These are phyloP conservation scores for Aspergillus alliaceus DNA, from an alignment of 2,329 filamentous ascomycete species.

Conservation along the genomic window DNA sequence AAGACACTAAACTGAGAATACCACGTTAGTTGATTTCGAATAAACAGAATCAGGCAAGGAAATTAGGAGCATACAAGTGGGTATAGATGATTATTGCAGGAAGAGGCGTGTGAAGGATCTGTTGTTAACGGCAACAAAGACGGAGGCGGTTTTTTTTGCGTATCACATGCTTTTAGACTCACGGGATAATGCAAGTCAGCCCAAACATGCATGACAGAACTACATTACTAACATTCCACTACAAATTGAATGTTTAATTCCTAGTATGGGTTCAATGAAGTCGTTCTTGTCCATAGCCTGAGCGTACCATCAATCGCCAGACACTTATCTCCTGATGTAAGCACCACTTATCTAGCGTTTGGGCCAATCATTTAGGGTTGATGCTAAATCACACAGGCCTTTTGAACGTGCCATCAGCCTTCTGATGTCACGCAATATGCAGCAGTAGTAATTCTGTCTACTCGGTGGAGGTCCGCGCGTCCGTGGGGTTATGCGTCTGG, in stretches of 20 bases:
- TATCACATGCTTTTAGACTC: slow-evolving; percentile 19
- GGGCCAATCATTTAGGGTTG: neutral
- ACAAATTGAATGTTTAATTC: no score
- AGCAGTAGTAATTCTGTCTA: neutral
- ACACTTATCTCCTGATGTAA: neutral
- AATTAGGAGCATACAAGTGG: neutral
- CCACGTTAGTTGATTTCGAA: neutral
- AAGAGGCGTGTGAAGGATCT: neutral
- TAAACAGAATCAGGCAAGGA: neutral
- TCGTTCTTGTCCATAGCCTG: neutral
- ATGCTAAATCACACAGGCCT: neutral
- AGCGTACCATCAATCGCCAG: neutral
- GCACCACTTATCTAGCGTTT: neutral
- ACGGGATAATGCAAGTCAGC: neutral
- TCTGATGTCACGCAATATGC: slow-evolving; percentile 1
- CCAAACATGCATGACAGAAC: neutral
- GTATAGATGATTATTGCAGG: neutral
- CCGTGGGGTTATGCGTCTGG: slow-evolving; percentile 18
- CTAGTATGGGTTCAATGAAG: neutral
- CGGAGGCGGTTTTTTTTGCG: slow-evolving; percentile 16
- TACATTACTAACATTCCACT: neutral
- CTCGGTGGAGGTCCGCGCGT: neutral
- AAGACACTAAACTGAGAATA: neutral
- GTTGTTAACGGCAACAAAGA: neutral
- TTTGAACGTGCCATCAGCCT: neutral